A percentile compares a stretch with the other conserved stretches of the same genome.
These are phyloP conservation scores for Mrakia gelida DNA, from an alignment of 768 basidiomycete species.

Conservation along the genomic window DNA sequence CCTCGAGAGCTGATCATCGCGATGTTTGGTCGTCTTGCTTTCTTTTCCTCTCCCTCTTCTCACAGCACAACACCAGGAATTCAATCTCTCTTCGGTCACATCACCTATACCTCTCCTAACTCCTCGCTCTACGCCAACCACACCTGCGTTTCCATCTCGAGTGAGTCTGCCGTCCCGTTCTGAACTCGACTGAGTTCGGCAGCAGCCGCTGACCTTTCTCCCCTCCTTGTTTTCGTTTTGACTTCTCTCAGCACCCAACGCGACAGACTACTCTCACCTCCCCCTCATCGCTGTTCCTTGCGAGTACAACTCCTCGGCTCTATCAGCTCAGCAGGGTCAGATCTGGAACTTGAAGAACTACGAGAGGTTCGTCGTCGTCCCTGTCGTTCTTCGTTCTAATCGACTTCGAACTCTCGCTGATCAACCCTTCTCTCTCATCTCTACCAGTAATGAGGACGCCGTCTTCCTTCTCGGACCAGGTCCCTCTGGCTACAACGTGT, in stretches of 20 bases:
- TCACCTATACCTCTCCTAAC: not conserved
- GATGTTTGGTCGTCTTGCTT: not conserved
- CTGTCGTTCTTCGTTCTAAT: not conserved
- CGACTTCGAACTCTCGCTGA: not conserved
- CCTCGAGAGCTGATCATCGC: not conserved
- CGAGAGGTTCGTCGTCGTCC: not conserved
- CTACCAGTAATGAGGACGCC: not conserved
- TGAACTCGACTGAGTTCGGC: not conserved
- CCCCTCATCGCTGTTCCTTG: not conserved
- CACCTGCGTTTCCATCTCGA: not conserved
- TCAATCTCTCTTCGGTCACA: not conserved
- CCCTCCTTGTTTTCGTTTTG: not conserved
- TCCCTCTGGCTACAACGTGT: not conserved
- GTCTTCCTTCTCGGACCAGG: not conserved
- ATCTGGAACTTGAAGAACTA: not conserved
- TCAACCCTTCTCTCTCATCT: not conserved
- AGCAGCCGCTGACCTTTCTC: not conserved
- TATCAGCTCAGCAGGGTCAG: not conserved
- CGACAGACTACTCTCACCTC: conserved; percentile 14
- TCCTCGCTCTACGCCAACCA: not conserved
- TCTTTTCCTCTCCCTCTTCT: not conserved
- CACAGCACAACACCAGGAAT: not conserved
- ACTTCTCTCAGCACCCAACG: not conserved
- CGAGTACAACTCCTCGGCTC: not conserved
- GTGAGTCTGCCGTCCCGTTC: not conserved